Base-by-base conservation (phyloP, 192 early-diverging fungal genomes). In the Dissophora ornata region DNA sequence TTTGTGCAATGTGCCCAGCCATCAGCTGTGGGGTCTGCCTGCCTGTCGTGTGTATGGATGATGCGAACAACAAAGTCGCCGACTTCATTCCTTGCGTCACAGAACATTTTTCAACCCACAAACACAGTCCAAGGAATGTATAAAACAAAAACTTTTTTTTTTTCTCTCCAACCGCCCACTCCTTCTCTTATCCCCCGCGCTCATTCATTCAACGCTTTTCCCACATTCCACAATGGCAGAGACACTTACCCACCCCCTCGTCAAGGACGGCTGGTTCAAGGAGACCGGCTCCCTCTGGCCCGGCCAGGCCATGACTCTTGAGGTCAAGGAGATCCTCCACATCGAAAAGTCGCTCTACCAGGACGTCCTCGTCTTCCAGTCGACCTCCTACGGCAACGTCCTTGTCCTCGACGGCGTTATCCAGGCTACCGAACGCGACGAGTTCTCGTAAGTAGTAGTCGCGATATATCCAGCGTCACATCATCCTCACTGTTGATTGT, bases 301-400 rank as follows among this genome's bases (percentile, higher is more conserved):
- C 44, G 98, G 98, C 38, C 98, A 99, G 86, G 96, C 95, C 64
- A 95, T 98, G 95, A 86, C 92, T 69, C 88, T 99, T 56, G 86
- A 98, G 85, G 95, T 99, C 50, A 88, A 93, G 82, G 90, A 98
- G 84, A 90, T 99, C 69, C 89, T 99, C 45, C 95, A 97, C 77
- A 86, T 90, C 46, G 98, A 98, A 82, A 94, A 94, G 84, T 97
- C 96, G 28, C 82, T 90, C 75, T 97, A 84, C 86, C 98, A 99
- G 83, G 98, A 99, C 74, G 96, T 99, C 40, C 90, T 99, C 29
- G 93, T 98, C n/a, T 99, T 99, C 84, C 83, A 96, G 81, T 97
- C 95, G 48, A 87, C 88, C 74, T 92, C 90, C 82, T 93, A 98
- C 79, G 98, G 98, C 68, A 98, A 94, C 79, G 97, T 98, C 30